These are phyloP conservation scores for Staphylotrichum tortipilum DNA, from an alignment of 495 filamentous ascomycete genomes.

Conservation along the genomic window DNA sequence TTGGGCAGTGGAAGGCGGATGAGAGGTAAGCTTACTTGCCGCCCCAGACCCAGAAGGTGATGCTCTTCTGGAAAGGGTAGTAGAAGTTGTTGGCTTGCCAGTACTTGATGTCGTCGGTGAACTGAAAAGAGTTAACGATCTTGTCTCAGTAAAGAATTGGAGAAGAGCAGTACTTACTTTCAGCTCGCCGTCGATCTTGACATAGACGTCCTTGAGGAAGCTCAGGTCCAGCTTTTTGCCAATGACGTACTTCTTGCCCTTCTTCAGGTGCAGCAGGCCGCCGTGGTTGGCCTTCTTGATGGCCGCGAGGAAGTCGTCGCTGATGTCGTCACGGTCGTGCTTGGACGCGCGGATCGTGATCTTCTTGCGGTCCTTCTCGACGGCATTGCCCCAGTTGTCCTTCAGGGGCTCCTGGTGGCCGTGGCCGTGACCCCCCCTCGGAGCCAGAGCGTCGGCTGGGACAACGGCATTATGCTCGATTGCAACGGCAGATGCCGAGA, in stretches of 20 bases:
- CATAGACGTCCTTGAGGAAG: conserved; percentile 49
- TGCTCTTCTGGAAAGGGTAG: conserved; percentile 50
- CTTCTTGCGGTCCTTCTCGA: conserved; percentile 27
- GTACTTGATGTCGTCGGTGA: conserved; percentile 50
- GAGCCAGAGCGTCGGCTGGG: too few species aligned
- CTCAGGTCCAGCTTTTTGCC: conserved; percentile 48
- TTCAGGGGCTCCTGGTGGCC: not conserved
- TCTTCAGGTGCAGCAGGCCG: conserved; percentile 32
- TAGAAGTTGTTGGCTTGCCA: conserved; percentile 52
- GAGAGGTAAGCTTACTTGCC: conserved; percentile 24
- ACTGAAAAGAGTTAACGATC: conserved; percentile 16
- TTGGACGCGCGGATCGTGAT: conserved; percentile 43
- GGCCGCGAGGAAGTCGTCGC: conserved; percentile 43
- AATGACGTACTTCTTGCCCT: conserved; percentile 41
- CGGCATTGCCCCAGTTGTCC: not conserved
- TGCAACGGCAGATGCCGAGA: not conserved
- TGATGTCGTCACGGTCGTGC: conserved; percentile 46
- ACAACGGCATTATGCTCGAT: not conserved
- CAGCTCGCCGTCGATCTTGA: conserved; percentile 49
- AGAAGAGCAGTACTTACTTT: conserved; percentile 17
- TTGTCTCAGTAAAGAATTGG: not conserved
- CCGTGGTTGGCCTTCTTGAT: conserved; percentile 47
- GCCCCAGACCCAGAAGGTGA: conserved; percentile 55
- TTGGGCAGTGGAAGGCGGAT: too few species aligned
- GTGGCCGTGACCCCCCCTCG: too few species aligned